Evolutionary conservation across 2,329 filamentous ascomycete genomes (phyloP).

Genomic region (Gremmenia infestans): DNA sequence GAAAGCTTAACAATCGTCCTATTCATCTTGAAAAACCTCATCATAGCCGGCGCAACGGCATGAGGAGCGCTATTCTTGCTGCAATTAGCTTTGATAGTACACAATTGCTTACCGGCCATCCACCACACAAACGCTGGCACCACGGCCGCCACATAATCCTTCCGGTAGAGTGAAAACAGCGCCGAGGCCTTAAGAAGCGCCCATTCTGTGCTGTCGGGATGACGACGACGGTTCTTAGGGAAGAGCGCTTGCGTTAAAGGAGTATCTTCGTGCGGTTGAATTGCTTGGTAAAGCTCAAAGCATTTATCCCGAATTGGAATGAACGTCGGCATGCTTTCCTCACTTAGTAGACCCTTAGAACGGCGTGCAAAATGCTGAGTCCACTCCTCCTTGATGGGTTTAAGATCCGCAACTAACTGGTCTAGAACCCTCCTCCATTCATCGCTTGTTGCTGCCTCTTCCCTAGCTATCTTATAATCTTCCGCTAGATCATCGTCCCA

Average conservation of each 20-base stretch:
- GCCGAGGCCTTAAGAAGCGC: slow-evolving; percentile 41
- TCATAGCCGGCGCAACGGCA: slow-evolving; percentile 15
- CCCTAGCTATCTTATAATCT: slow-evolving; percentile 11
- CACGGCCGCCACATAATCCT: slow-evolving; percentile 4
- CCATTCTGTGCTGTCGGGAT: slow-evolving; percentile 34
- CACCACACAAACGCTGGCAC: slow-evolving; percentile 22
- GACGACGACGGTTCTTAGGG: neutral
- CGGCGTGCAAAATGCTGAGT: neutral
- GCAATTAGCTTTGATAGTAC: slow-evolving; percentile 21
- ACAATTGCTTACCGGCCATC: slow-evolving; percentile 28
- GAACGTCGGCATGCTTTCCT: slow-evolving; percentile 1
- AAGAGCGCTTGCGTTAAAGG: slow-evolving; percentile 16
- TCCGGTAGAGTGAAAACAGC: slow-evolving; percentile 18
- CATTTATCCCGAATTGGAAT: slow-evolving; percentile 3
- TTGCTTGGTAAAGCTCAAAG: slow-evolving; percentile 19
- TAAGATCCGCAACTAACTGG: slow-evolving; percentile 13
- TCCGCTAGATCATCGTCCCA: slow-evolving; percentile 25
- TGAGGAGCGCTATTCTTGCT: neutral
- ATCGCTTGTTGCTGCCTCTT: slow-evolving; percentile 1
- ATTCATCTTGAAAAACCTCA: slow-evolving; percentile 18
- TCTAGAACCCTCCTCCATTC: slow-evolving; percentile 15
- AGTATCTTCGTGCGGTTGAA: slow-evolving; percentile 20
- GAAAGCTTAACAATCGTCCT: slow-evolving; percentile 11
- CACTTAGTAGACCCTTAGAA: neutral
- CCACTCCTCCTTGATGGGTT: slow-evolving; percentile 13